Evolutionary conservation across 345 rosid genomes (phyloP).

Genomic region (Erucastrum elatum): DNA sequence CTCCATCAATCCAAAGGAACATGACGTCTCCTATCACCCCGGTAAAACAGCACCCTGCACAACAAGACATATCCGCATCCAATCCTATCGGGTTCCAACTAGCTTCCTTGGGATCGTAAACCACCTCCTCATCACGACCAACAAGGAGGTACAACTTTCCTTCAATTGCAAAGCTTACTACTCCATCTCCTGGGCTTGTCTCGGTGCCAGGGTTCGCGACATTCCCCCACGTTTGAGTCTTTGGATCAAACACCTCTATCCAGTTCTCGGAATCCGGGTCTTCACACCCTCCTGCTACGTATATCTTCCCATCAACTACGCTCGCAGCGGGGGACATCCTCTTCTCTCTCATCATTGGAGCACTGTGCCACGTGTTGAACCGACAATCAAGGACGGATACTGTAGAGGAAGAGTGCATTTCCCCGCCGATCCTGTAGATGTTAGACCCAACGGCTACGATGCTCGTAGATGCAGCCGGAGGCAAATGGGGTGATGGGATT

Average conservation of each 20-base stretch:
- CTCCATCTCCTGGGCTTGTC: too few relatives aligned
- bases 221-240: not conserved
- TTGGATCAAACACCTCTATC: constrained; percentile 7
- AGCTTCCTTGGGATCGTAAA: not conserved
- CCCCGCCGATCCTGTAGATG: constrained; percentile 10
- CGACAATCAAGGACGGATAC: not conserved
- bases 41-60: not conserved
- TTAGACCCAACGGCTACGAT: not conserved
- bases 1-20: not conserved
- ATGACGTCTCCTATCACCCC: not conserved
- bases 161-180: not conserved
- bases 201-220: not conserved
- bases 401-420: not conserved
- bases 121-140: not conserved
- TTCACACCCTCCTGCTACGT: constrained; percentile 9
- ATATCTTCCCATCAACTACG: constrained; percentile 21
- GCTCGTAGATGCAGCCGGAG: not conserved
- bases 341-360: not conserved
- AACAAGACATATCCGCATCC: not conserved
- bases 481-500: not conserved
- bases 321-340: not conserved
- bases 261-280: not conserved
- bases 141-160: constrained; percentile 1
- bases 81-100: not conserved
- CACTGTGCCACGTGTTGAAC: not conserved